Base-by-base conservation (phyloP, 768 basidiomycete genomes). In the Guyanaporus albipodus region DNA sequence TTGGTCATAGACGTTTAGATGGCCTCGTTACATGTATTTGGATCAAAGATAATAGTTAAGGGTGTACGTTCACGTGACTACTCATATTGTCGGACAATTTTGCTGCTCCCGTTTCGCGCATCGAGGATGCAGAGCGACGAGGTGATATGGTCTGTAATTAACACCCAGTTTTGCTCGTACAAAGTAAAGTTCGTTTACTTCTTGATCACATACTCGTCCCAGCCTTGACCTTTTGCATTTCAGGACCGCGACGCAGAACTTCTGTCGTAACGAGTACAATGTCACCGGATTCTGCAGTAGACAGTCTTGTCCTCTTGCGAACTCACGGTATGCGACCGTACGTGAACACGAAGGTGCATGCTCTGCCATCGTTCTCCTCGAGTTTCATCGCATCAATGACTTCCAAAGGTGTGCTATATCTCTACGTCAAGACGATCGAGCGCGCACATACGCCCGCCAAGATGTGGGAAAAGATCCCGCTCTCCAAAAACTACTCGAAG, bases 211-310 rank as follows among this genome's bases (percentile, higher is more conserved):
- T 4, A 3, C 19, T n/a, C n/a, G 32, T 38, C 53, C 51, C 42
- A 56, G 43, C 15, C 23, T 32, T 50, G 46, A 55, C 44, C 35
- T 7, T 7, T 11, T 9, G 7, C 7, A 8, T 12, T 14, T 12
- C 64, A 95, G 93, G 68, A 95, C 95, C 1, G 74, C 82, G 2
- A 96, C 92, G 2, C 95, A 98, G 69, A 97, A 96, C 64, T 98
- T 99, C 72, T 98, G 96, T 70, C 76, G 94, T 44, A 99, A 99
- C 68, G 92, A 96, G 71, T 97, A 96, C 75, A 99, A 99, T 67
- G 86, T 97, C 22, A 94, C 94, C 10, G 96, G 96, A 18, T 76
- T 98, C 56, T 99, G 96, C 69, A 91, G 82, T 62, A 75, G 94
- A 46, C 91, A 94, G 60, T 93, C 93, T 38, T 98, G 96, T 71